Evolutionary conservation across 2,329 filamentous ascomycete genomes (phyloP), one percentile per base, ranked within the genome.

Genomic region (Immersiporthe knoxdaviesiana): DNA sequence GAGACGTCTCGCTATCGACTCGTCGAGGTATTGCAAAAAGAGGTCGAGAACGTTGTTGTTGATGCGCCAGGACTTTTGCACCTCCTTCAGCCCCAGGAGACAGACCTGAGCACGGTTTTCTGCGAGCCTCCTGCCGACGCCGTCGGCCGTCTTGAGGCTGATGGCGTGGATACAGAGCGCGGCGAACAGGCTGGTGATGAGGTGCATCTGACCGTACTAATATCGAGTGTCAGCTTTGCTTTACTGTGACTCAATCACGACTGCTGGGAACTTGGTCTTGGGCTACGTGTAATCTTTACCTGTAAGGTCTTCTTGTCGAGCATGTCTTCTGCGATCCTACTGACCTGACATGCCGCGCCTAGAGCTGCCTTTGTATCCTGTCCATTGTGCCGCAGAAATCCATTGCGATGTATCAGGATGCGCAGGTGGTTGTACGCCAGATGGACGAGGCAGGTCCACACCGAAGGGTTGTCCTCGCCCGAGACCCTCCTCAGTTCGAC

Each of bases 41-140:
- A 81, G 70, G 32, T 81, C 79, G 7, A 81, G 74, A 0, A 80
- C 73, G 44, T 78, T 79, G 71, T 79, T 80, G 74, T 81, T 81
- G 69, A 80, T 79, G 24, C 77, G 74, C 79, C 79, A 81, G 72
- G 80, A 80, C n/a, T 79, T 79, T 35, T 80, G 78, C 0, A 81
- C 75, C 70, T 80, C 79, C 54, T 80, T 77, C 1, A 81, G 74
- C 4, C 78, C 78, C 2, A 81, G 72, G 1, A 80, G 77, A 50
- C 78, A 81, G 70, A 79, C 77, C 44, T 80, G 78, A 1, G 79
- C 79, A 24, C 79, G 75, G 68, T 80, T 77, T 65, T 80, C 78
- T 35, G 79, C 78, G 11, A 81, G 77, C 2, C 78, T 72, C 32
- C 77, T 74, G 8, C 77, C 72, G 16, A 80, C 76, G 32, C 77